Conservation (phyloP, 2,329 filamentous ascomycete genomes). For the Neodidymelliopsis sp. region DNA sequence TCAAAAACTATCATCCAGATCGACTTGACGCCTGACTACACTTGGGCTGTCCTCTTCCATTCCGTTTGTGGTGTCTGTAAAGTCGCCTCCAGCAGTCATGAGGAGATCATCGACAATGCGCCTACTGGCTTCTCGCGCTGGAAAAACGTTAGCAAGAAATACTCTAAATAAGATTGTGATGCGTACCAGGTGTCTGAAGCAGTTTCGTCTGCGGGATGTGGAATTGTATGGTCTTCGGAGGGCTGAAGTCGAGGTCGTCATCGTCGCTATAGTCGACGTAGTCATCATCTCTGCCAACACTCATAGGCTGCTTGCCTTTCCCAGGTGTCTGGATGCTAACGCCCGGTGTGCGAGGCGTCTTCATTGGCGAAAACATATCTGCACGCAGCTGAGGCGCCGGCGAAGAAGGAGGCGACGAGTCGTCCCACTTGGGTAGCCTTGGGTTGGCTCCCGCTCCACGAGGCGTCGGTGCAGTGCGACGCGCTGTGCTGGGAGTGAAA, state of each 20-base stretch:
- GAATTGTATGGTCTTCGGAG: constrained; percentile 93
- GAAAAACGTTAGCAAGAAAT: constrained; percentile 16
- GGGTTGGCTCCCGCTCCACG: constrained; percentile 29
- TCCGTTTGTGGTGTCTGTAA: constrained; percentile 55
- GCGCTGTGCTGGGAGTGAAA: constrained; percentile 48
- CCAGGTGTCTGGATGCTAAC: constrained; percentile 82
- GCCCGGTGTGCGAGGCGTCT: constrained; percentile 74
- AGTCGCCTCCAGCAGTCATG: constrained; percentile 72
- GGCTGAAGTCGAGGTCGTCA: constrained; percentile 70
- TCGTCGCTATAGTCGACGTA: constrained; percentile 81
- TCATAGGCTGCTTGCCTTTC: constrained; percentile 47
- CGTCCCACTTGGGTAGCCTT: constrained; percentile 39
- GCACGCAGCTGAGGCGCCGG: constrained; percentile 83
- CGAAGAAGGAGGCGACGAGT: constrained; percentile 59
- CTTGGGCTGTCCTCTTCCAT: constrained; percentile 58
- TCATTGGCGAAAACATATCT: constrained; percentile 82
- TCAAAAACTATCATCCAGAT: constrained; percentile 59
- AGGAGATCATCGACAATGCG: constrained; percentile 83
- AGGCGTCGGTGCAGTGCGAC: constrained; percentile 36
- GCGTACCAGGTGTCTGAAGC: constrained; percentile 78
- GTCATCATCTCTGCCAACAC: constrained; percentile 57
- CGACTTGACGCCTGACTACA: constrained; percentile 54
- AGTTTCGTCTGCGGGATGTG: constrained; percentile 78
- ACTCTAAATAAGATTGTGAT: too few relatives aligned
- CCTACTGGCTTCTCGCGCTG: constrained; percentile 80